Evolutionary conservation across 148 eudicot genomes (phyloP).

Genomic region (Dysphania ambrosioides): DNA sequence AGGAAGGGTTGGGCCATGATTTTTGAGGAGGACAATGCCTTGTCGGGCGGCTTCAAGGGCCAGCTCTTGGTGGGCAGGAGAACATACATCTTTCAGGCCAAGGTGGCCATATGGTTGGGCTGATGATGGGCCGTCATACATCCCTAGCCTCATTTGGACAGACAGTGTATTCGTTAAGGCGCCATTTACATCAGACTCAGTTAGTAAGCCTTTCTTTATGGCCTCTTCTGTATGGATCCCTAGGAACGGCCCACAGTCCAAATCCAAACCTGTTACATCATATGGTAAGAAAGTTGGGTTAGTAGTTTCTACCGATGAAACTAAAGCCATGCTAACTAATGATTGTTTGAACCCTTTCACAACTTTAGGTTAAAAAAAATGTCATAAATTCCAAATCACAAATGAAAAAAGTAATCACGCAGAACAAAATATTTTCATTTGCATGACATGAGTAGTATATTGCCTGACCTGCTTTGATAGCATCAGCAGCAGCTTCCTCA

Average conservation of each 20-base stretch:
- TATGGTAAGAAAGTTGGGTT: too few relatives aligned
- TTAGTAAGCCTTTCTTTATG: conserved; percentile 48
- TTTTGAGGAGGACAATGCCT: conserved; percentile 83
- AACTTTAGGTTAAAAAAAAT: too few relatives aligned
- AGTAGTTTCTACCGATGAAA: too few relatives aligned
- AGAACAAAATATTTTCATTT: too few relatives aligned
- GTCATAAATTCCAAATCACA: too few relatives aligned
- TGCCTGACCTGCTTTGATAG: conserved; percentile 74
- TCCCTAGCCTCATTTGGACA: conserved; percentile 83
- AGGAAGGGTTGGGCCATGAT: conserved; percentile 56
- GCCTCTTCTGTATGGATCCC: conserved; percentile 61
- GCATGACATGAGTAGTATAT: too few relatives aligned
- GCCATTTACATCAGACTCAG: conserved; percentile 48
- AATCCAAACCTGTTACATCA: conserved; percentile 66
- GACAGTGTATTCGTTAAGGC: conserved; percentile 57
- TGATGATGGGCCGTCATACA: conserved; percentile 81
- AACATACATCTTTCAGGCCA: conserved; percentile 71
- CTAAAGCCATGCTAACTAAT: too few relatives aligned
- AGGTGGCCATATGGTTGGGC: conserved; percentile 62
- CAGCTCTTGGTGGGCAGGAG: conserved; percentile 61
- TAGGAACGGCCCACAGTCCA: conserved; percentile 85
- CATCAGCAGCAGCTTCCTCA: conserved; percentile 80
- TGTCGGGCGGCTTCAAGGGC: conserved; percentile 85
- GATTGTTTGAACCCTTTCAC: too few relatives aligned
- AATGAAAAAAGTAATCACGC: too few relatives aligned